Evolutionary conservation across 331 rosid genomes (phyloP).

Genomic region (Rhamnella rubrinervis): DNA sequence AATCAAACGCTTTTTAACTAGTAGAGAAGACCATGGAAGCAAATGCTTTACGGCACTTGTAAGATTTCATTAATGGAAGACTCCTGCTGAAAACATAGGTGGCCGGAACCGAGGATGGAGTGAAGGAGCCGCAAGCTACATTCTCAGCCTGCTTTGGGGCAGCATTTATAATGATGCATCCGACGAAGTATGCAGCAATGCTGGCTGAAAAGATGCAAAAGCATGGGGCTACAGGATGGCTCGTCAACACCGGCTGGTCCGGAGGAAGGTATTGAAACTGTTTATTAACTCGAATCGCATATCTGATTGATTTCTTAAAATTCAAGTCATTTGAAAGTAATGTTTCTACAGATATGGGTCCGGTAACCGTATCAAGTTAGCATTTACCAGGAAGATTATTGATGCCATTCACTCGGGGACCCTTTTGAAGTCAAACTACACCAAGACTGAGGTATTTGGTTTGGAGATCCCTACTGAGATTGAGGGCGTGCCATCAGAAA

Average conservation of each 20-base stretch:
- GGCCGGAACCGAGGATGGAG: slow-evolving; percentile 94
- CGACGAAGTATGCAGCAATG: slow-evolving; percentile 90
- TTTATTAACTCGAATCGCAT: neutral
- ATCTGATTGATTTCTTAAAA: too few species aligned
- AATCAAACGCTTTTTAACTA: neutral
- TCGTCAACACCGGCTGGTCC: slow-evolving; percentile 96
- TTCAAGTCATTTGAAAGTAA: neutral
- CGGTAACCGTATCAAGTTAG: slow-evolving; percentile 73
- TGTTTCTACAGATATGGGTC: slow-evolving; percentile 59
- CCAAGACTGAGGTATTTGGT: slow-evolving; percentile 71
- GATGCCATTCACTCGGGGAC: slow-evolving; percentile 86
- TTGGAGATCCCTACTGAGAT: slow-evolving; percentile 72
- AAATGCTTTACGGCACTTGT: neutral
- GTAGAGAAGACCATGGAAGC: neutral
- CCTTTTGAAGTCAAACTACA: slow-evolving; percentile 58
- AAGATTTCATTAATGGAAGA: neutral
- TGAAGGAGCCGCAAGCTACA: slow-evolving; percentile 92
- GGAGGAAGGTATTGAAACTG: slow-evolving; percentile 63
- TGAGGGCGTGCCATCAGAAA: slow-evolving; percentile 81
- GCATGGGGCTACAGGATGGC: slow-evolving; percentile 95
- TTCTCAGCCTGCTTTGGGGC: slow-evolving; percentile 98
- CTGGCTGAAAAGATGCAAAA: slow-evolving; percentile 85
- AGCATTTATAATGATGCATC: slow-evolving; percentile 95
- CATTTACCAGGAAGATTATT: slow-evolving; percentile 81
- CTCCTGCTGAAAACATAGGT: slow-evolving; percentile 37